Evolutionary conservation across 1,139 yeast species (phyloP).

Genomic region (Debaryomycetaceae sp.): DNA sequence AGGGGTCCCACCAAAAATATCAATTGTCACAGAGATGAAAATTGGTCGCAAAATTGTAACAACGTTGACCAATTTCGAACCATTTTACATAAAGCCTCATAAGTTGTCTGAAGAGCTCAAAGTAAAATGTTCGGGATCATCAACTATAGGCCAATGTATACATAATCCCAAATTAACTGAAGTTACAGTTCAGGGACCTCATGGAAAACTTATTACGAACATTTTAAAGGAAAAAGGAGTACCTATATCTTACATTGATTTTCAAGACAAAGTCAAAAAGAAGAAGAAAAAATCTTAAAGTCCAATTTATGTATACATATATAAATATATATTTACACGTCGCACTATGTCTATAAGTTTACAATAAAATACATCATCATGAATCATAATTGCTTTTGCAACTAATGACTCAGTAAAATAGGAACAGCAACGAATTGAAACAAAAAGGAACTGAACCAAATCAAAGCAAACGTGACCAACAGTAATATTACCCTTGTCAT

Average conservation of each 20-base stretch:
- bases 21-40: slow-evolving; percentile 69
- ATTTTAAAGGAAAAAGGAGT: slow-evolving; percentile 65
- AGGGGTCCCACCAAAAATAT: slow-evolving; percentile 69
- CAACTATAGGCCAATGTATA: slow-evolving; percentile 60
- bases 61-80: slow-evolving; percentile 64
- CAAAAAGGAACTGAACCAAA: not conserved
- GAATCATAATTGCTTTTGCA: not conserved
- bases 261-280: slow-evolving; percentile 61
- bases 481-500: slow-evolving; percentile 16
- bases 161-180: slow-evolving; percentile 58
- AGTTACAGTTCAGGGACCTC: slow-evolving; percentile 90
- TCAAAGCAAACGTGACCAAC: not conserved
- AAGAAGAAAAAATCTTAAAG: slow-evolving; percentile 42
- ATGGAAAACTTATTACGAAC: slow-evolving; percentile 58
- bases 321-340: not conserved
- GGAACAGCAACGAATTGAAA: not conserved
- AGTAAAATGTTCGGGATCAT: slow-evolving; percentile 83
- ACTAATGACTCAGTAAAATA: no score
- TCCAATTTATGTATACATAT: not conserved
- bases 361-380: not conserved
- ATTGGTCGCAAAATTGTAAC: slow-evolving; percentile 84
- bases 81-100: slow-evolving; percentile 62
- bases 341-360: not conserved
- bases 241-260: slow-evolving; percentile 61
- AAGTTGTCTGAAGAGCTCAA: slow-evolving; percentile 66